Percentiles rank a stretch among this genome's conserved stretches.
These are phyloP conservation scores for Exophiala spinifera DNA, from an alignment of 2,329 filamentous ascomycete species.

Conservation along the genomic window DNA sequence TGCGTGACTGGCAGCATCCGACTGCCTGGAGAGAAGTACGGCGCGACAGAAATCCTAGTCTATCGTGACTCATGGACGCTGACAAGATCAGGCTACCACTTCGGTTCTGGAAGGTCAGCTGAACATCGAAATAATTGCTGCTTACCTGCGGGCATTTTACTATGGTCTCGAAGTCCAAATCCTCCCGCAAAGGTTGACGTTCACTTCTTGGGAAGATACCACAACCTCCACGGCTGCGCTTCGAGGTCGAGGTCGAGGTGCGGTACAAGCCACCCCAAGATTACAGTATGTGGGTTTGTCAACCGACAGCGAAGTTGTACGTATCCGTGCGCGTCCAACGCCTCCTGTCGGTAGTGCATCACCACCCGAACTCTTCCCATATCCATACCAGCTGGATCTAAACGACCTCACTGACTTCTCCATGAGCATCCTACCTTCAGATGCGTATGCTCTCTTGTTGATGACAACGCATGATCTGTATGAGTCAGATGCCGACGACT, in stretches of 20 bases:
- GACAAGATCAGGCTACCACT: background rate
- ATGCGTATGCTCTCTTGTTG: constrained; percentile 60
- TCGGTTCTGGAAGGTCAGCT: constrained; percentile 12
- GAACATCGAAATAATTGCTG: constrained; percentile 34
- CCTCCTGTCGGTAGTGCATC: constrained; percentile 36
- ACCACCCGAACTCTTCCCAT: constrained; percentile 31
- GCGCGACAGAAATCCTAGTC: background rate
- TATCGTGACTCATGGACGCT: background rate
- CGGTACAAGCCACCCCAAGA: constrained; percentile 4
- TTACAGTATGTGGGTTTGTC: constrained; percentile 47
- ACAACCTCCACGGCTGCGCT: constrained; percentile 1
- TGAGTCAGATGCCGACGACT: constrained; percentile 64
- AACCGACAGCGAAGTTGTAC: constrained; percentile 39
- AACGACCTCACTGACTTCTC: constrained; percentile 60
- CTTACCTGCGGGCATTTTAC: constrained; percentile 53
- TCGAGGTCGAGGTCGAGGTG: background rate
- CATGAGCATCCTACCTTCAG: constrained; percentile 51
- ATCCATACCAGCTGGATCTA: constrained; percentile 51
- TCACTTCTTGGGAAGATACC: constrained; percentile 48
- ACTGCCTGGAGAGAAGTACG: background rate
- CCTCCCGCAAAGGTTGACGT: constrained; percentile 42
- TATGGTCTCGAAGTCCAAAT: constrained; percentile 52
- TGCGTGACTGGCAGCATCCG: constrained; percentile 39
- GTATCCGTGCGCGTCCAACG: constrained; percentile 52
- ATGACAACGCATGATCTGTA: constrained; percentile 62